Evolutionary conservation across 768 basidiomycete genomes (phyloP), one percentile per base, ranked within the genome.

Genomic region (Coprinellus micaceus): DNA sequence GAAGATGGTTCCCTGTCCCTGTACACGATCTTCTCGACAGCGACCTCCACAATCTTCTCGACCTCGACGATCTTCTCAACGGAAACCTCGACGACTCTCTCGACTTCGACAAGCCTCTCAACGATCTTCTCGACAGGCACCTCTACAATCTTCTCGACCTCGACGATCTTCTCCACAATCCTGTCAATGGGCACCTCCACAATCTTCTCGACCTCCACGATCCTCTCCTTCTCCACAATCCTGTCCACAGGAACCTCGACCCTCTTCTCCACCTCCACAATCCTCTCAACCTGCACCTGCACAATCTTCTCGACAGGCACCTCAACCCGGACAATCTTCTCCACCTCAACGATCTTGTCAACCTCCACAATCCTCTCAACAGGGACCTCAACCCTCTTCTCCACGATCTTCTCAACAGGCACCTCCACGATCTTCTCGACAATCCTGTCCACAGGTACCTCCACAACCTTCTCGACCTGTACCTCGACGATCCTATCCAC

Each of bases 321-420:
- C 28, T 47, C 49, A 12, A 57, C 56, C 30, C 52, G 50, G 15
- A 52, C 56, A 37, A 53, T 58, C 51, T 47, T 52, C 41, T 52
- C 52, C n/a, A 45, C 29, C 19, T 43, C 41, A 7, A 51, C 56
- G 28, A 50, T 21, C 46, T 12, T 39, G 24, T 58, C 49, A 24
- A 50, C 41, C 41, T 57, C 30, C n/a, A 58, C 56, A 47, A 52
- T 53, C 49, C 46, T 52, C 56, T 58, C 56, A 13, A 58, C 56
- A 9, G 48, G 37, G 48, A 57, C 58, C 40, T 58, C 53, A 11
- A 54, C 46, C 24, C 24, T 39, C 3, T 47, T 51, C 43, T 55
- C 49, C 9, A 40, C 50, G 26, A 64, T 59, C 59, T 81, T 73
- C 59, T 86, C 85, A 12, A 82, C 70, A 19, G 44, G 41, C 41